Conservation (phyloP, 805 yeast genomes). For the Candida alai region DNA sequence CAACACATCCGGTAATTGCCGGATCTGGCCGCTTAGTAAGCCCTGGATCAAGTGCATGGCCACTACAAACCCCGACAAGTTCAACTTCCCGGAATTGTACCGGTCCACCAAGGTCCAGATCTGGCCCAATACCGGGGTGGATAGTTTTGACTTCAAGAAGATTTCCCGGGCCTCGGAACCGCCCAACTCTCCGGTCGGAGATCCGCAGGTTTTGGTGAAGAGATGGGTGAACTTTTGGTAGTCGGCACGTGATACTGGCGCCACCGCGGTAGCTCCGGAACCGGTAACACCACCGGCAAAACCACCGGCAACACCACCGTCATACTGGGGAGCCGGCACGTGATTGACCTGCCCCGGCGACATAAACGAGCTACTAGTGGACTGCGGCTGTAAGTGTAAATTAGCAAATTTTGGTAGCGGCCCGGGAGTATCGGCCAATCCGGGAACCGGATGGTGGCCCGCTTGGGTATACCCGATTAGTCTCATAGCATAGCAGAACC, state of each 20-base stretch:
- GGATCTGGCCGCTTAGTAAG: constrained; percentile 59
- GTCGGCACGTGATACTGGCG: constrained; percentile 55
- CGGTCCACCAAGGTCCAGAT: constrained; percentile 89
- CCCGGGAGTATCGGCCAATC: constrained; percentile 53
- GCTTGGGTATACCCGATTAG: constrained; percentile 82
- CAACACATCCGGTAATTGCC: constrained; percentile 47
- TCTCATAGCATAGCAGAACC: constrained; percentile 84
- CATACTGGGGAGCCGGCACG: constrained; percentile 22
- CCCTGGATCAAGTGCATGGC: constrained; percentile 96
- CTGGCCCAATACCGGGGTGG: constrained; percentile 72
- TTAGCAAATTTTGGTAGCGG: constrained; percentile 60
- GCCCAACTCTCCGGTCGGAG: constrained; percentile 52
- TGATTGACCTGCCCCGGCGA: constrained; percentile 43
- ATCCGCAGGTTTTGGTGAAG: constrained; percentile 62
- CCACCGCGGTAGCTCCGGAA: constrained; percentile 33
- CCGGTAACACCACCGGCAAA: constrained; percentile 9
- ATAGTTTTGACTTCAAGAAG: constrained; percentile 83
- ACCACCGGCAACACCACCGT: too few relatives aligned
- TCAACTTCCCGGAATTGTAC: constrained; percentile 66
- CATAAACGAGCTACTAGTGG: constrained; percentile 38
- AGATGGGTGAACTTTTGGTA: constrained; percentile 63
- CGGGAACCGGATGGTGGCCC: constrained; percentile 54
- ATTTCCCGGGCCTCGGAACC: constrained; percentile 85
- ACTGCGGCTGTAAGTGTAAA: constrained; percentile 26
- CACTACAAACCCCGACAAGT: constrained; percentile 72